phyloP scores from a whole-genome alignment of 2,329 filamentous ascomycete species.

The Aspergillus eucalypticola region DNA sequence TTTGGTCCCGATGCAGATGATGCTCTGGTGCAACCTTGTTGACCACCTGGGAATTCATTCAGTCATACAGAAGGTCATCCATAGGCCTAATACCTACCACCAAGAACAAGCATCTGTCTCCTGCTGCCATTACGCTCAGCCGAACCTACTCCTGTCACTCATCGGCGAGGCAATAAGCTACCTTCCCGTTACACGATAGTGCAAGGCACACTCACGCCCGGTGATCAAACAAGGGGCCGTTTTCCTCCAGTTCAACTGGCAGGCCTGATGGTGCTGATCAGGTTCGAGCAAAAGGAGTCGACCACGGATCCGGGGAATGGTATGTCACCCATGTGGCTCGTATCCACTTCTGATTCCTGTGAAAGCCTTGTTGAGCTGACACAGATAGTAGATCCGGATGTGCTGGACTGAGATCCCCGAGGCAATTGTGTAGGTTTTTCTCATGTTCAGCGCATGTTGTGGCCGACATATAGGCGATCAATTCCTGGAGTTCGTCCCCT shows the following conservation, averaged over 20 bases:
- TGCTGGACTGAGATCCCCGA: not conserved
- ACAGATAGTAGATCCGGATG: not conserved
- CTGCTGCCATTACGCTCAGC: no score
- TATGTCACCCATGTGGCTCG: conserved; percentile 1
- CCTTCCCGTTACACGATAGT: not conserved
- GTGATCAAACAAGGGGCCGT: not conserved
- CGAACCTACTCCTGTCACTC: no score
- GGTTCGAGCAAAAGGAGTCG: not conserved
- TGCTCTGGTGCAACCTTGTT: no score
- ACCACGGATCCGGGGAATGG: not conserved
- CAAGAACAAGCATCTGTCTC: no score
- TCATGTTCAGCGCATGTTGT: not conserved
- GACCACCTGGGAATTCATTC: no score
- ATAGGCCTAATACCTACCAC: no score
- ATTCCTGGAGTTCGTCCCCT: no score
- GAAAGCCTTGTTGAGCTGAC: not conserved
- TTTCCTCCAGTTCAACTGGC: not conserved
- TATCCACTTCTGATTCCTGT: not conserved
- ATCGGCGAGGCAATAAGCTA: not conserved
- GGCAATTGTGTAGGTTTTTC: not conserved
- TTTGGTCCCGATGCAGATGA: no score
- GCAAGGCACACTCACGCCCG: not conserved
- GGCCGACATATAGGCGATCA: not conserved
- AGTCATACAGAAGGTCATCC: no score
- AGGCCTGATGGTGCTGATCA: not conserved